Conservation (phyloP, 495 filamentous ascomycete genomes). For the Annulohypoxylon bovei region DNA sequence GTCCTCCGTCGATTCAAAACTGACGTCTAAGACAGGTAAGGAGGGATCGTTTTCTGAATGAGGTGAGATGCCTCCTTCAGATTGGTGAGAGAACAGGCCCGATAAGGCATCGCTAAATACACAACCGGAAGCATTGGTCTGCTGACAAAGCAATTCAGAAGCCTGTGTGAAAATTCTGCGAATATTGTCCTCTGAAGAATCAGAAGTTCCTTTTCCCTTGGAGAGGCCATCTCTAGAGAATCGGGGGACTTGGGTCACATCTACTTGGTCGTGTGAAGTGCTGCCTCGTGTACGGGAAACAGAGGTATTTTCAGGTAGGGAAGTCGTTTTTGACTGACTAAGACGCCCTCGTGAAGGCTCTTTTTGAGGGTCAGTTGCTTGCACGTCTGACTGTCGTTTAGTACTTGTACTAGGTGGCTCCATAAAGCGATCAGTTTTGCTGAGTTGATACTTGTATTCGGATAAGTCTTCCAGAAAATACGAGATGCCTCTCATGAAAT, state of each 20-base stretch:
- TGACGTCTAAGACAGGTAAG: slow-evolving; percentile 1
- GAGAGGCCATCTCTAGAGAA: slow-evolving; percentile 16
- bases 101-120: slow-evolving; percentile 33
- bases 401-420: not conserved
- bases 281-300: slow-evolving; percentile 2
- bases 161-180: slow-evolving; percentile 37
- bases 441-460: slow-evolving; percentile 39
- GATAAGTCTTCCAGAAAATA: slow-evolving; percentile 42
- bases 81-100: slow-evolving; percentile 23
- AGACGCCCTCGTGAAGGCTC: slow-evolving; percentile 16
- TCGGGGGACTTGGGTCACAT: slow-evolving; percentile 3
- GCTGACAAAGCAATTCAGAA: slow-evolving; percentile 37
- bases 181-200: slow-evolving; percentile 22
- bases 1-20: slow-evolving; percentile 32
- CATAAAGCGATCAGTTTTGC: slow-evolving; percentile 28
- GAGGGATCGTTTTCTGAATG: not conserved
- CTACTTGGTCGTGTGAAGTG: not conserved
- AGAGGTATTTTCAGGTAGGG: not conserved
- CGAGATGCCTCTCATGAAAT: slow-evolving; percentile 42
- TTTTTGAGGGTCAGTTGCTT: slow-evolving; percentile 17
- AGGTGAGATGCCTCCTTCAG: slow-evolving; percentile 16
- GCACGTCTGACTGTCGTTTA: slow-evolving; percentile 6
- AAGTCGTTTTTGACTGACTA: not conserved
- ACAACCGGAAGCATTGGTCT: slow-evolving; percentile 36
- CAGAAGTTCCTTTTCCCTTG: not conserved